These are phyloP conservation scores for Triticum dicoccoides DNA, from an alignment of 176 grass and related monocot species.

Conservation along the genomic window DNA sequence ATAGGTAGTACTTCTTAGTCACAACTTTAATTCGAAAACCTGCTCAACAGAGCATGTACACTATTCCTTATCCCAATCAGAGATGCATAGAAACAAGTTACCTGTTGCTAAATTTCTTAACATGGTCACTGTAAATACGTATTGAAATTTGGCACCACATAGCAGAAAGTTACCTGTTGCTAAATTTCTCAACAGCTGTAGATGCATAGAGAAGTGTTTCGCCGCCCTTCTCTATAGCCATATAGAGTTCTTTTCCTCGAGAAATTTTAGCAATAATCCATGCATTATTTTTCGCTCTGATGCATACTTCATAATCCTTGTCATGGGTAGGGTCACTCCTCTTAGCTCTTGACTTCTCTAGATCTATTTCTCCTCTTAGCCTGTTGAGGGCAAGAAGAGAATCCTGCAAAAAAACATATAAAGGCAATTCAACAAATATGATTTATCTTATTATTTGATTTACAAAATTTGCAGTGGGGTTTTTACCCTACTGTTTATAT, in stretches of 20 bases:
- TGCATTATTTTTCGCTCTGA: conserved; percentile 80
- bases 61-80: conserved; percentile 1
- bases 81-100: neutral
- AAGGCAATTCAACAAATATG: conserved; percentile 14
- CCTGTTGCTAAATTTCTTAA: too few species aligned
- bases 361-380: conserved; percentile 81
- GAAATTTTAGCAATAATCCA: conserved; percentile 91
- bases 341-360: conserved; percentile 65
- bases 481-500: too few species aligned
- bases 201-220: conserved; percentile 96
- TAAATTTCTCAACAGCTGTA: conserved; percentile 91
- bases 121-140: neutral
- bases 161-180: conserved; percentile 70
- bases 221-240: conserved; percentile 84
- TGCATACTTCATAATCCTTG: conserved; percentile 79
- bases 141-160: conserved; percentile 3
- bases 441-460: neutral
- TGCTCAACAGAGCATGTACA: neutral
- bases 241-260: conserved; percentile 82
- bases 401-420: conserved; percentile 54
- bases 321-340: conserved; percentile 56
- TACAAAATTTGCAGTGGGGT: too few species aligned
- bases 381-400: conserved; percentile 77
- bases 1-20: neutral
- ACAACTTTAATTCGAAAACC: neutral